A percentile compares a stretch with the other conserved stretches of the same genome.
These are phyloP conservation scores for Neurospora sp. DNA, from an alignment of 495 filamentous ascomycete genomes.

Conservation along the genomic window DNA sequence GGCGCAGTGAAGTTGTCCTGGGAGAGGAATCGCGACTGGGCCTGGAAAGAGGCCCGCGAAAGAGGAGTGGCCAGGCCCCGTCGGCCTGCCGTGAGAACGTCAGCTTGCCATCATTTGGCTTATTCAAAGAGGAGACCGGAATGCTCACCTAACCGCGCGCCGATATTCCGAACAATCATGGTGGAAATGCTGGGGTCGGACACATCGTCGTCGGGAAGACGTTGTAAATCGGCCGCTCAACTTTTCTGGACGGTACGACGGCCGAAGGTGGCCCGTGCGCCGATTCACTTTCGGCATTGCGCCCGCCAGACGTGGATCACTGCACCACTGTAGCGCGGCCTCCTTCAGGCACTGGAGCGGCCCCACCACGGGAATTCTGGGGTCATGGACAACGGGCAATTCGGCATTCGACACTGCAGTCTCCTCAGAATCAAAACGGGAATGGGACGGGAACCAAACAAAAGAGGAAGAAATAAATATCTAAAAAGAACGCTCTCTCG, in stretches of 20 bases:
- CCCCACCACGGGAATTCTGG: neutral
- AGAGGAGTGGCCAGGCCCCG: conserved; percentile 33
- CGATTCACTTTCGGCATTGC: neutral
- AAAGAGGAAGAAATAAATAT: neutral
- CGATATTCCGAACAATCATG: conserved; percentile 46
- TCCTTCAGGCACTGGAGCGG: neutral
- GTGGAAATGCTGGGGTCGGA: conserved; percentile 6
- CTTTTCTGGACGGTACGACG: conserved; percentile 16
- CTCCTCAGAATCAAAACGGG: neutral
- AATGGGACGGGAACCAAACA: neutral
- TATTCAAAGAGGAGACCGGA: neutral
- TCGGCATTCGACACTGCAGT: neutral
- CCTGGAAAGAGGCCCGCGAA: conserved; percentile 26
- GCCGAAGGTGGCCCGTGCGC: conserved; percentile 14
- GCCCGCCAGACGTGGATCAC: neutral
- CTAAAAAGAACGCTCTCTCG: neutral
- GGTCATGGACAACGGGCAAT: neutral
- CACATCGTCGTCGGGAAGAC: conserved; percentile 5
- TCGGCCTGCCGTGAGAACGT: conserved; percentile 28
- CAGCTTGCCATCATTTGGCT: conserved; percentile 5
- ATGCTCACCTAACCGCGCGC: conserved; percentile 36
- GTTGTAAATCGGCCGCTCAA: conserved; percentile 10
- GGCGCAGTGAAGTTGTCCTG: conserved; percentile 1
- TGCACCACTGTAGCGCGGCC: neutral
- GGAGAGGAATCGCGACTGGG: conserved; percentile 17